Conservation (phyloP, 2,329 filamentous ascomycete species). For the Westerdykella ornata region DNA sequence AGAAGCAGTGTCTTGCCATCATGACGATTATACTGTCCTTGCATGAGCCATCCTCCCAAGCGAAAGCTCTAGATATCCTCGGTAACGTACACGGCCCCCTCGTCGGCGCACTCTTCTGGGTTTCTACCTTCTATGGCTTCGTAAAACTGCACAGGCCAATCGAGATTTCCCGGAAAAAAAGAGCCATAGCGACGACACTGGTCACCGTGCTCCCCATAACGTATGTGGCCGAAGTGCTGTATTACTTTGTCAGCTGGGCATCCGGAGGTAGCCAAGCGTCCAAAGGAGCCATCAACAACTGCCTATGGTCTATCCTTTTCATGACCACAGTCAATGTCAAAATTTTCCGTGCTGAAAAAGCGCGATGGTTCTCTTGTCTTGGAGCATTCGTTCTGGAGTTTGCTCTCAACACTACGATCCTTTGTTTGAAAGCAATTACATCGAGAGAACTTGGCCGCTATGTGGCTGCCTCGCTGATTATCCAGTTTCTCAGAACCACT, state of each 20-base stretch:
- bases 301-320: constrained; percentile 30
- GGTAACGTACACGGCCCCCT: constrained; percentile 31
- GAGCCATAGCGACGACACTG: constrained; percentile 15
- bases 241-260: constrained; percentile 28
- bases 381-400: constrained; percentile 30
- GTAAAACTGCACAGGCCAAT: constrained; percentile 29
- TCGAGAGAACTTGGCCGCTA: background rate
- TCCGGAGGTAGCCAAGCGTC: constrained; percentile 25
- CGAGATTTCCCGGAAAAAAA: constrained; percentile 17
- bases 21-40: constrained; percentile 9
- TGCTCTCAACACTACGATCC: constrained; percentile 26
- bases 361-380: constrained; percentile 32
- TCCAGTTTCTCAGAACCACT: constrained; percentile 18
- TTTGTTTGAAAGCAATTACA: constrained; percentile 18
- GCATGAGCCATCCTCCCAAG: constrained; percentile 7
- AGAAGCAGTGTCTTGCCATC: too few relatives aligned
- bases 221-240: constrained; percentile 28
- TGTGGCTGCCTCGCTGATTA: constrained; percentile 11
- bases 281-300: constrained; percentile 29
- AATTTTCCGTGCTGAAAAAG: constrained; percentile 15
- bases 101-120: constrained; percentile 28
- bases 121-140: constrained; percentile 20
- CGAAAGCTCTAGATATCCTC: constrained; percentile 23
- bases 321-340: constrained; percentile 20
- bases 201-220: constrained; percentile 14